Evolutionary conservation across 345 rosid genomes (phyloP).

Genomic region (Leavenworthia alabamica): DNA sequence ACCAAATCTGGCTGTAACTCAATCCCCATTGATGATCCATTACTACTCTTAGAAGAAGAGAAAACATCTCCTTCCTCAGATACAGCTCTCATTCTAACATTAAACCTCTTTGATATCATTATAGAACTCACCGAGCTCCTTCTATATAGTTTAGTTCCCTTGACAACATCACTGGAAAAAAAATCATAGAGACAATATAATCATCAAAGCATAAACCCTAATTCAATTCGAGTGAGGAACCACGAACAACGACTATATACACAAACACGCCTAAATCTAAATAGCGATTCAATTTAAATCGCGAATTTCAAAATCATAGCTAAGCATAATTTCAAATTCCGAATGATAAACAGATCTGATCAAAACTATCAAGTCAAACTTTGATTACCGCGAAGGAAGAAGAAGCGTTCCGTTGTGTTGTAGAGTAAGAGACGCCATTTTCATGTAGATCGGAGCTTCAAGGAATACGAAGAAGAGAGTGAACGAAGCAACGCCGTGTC

Average conservation of each 20-base stretch:
- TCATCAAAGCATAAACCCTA: background rate
- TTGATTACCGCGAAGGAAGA: background rate
- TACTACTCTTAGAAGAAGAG: slow-evolving; percentile 35
- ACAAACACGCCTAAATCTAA: background rate
- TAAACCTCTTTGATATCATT: slow-evolving; percentile 2
- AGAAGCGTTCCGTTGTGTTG: background rate
- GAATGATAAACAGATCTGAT: background rate
- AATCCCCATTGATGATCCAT: slow-evolving; percentile 31
- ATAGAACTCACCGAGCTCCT: slow-evolving; percentile 6
- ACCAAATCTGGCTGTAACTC: slow-evolving; percentile 41
- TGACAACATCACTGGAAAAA: slow-evolving; percentile 11
- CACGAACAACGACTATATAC: background rate
- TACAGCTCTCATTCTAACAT: slow-evolving; percentile 37
- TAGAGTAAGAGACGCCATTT: slow-evolving; percentile 15
- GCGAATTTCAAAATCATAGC: background rate
- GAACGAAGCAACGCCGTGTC: slow-evolving; percentile 3
- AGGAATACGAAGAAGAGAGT: background rate
- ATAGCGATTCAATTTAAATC: background rate
- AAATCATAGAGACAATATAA: background rate
- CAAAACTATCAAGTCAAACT: background rate
- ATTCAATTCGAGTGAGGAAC: background rate
- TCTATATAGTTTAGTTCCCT: background rate
- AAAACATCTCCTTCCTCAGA: slow-evolving; percentile 47
- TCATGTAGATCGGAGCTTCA: background rate
- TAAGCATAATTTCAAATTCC: background rate